Conservation (phyloP, 805 yeast genomes). For the Ogataea sp. region DNA sequence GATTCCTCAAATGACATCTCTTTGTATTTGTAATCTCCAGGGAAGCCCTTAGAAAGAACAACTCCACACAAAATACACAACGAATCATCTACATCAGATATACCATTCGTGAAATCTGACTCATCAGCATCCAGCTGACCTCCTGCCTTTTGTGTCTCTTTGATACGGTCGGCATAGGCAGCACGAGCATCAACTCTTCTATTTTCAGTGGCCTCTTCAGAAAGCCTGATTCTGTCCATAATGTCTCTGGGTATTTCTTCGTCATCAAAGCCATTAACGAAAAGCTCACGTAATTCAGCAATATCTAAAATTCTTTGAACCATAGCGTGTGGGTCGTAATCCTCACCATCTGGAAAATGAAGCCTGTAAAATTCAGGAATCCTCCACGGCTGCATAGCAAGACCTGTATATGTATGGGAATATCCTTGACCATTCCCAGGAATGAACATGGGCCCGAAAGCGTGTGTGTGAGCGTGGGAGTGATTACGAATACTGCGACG, state of each 20-base stretch:
- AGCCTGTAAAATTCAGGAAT: too few relatives aligned
- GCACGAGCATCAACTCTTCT: conserved; percentile 13
- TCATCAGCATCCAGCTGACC: conserved; percentile 9
- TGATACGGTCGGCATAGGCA: conserved; percentile 14
- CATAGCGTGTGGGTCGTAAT: background rate
- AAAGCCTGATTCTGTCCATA: conserved; percentile 19
- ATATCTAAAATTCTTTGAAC: background rate
- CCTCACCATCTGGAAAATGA: background rate
- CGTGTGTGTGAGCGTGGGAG: too few relatives aligned
- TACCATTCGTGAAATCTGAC: conserved; percentile 14
- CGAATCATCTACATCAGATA: conserved; percentile 29
- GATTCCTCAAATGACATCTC: conserved; percentile 14
- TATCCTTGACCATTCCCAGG: too few relatives aligned
- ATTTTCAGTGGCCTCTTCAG: conserved; percentile 23
- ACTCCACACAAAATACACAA: conserved; percentile 67
- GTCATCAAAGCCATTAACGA: background rate
- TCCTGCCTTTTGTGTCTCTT: conserved; percentile 7
- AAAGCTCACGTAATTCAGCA: too few relatives aligned
- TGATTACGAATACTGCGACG: too few relatives aligned
- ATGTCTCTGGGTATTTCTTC: conserved; percentile 3
- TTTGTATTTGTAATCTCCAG: conserved; percentile 32
- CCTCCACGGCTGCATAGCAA: too few relatives aligned
- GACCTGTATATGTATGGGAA: too few relatives aligned
- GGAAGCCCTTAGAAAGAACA: conserved; percentile 66
- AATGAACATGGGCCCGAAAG: too few relatives aligned